Evolutionary conservation across 148 eudicot species (phyloP), one percentile per base, ranked within the genome.

Genomic region (Arctostaphylos glauca): DNA sequence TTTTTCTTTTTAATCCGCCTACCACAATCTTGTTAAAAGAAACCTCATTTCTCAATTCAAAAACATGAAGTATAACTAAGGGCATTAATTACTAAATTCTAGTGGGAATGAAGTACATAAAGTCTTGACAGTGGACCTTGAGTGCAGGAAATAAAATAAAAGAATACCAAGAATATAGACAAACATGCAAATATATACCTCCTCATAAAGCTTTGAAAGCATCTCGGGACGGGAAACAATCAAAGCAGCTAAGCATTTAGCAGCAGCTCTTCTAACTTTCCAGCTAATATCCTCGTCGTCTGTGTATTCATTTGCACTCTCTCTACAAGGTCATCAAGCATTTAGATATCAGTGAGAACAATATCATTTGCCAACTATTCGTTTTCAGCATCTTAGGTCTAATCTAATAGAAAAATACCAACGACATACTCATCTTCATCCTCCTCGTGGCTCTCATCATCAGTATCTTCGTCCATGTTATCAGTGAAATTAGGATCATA

Each of bases 231-330:
- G 97, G 68, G 99, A 92, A 83, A 94, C 96, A 84, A 97, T 92
- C 79, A 97, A 87, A 14, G 94, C 99, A 73, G 95, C 90, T 79
- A 97, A 90, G 88, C 99, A 96, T 85, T 96, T 96, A 77, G 99
- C 98, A 72, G 99, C 92, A 87, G 99, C 98, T 88, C 99, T 93
- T 83, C 99, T 87, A 68, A 96, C 99, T 85, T 96, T 96, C 99
- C 99, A 96, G 86, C 99, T 96, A 80, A 89, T 94, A 87, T 97
- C 99, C 89, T 97, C 99, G 79, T 97, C 99, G 82, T 97, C 99
- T 13, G 98, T 90, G 88, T 93, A 97, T 86, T 97, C 99, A 87
- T 92, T 89, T 13, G 93, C 99, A 87, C 99, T 97, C 87, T 91
- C 97, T 58, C 99, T 97, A 84, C 92, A 90, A 78, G n/a, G 76